Percentiles rank a stretch among this genome's conserved stretches.
These are phyloP conservation scores for Omphalotus guepiniiformis DNA, from an alignment of 768 basidiomycete species.

Conservation along the genomic window DNA sequence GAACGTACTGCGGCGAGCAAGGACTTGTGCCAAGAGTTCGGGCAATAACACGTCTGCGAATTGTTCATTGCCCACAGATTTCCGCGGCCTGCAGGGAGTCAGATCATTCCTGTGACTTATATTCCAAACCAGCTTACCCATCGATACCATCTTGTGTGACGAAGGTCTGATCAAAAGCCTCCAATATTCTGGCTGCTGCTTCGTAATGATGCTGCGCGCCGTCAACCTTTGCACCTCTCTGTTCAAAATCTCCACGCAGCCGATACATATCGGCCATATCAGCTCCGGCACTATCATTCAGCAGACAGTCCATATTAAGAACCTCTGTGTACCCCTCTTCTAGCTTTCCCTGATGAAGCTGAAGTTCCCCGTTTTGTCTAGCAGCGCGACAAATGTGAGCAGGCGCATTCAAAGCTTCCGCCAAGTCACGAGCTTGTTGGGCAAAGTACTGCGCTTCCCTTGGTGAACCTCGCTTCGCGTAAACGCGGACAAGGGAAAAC, in stretches of 20 bases:
- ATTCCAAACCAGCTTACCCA: constrained; percentile 31
- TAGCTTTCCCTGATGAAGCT: constrained; percentile 57
- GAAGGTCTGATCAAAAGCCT: constrained; percentile 56
- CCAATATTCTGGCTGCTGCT: constrained; percentile 53
- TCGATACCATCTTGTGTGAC: constrained; percentile 43
- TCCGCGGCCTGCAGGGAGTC: constrained; percentile 34
- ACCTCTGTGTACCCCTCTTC: constrained; percentile 56
- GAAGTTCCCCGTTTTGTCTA: constrained; percentile 64
- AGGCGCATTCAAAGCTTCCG: constrained; percentile 62
- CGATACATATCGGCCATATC: constrained; percentile 58
- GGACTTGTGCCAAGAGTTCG: constrained; percentile 52
- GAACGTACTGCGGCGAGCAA: constrained; percentile 65
- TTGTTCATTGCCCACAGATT: constrained; percentile 34
- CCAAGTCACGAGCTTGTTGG: constrained; percentile 71
- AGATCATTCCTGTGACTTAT: too few relatives aligned
- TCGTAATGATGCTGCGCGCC: constrained; percentile 49
- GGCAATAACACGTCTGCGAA: constrained; percentile 53
- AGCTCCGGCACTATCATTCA: constrained; percentile 38
- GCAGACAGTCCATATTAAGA: constrained; percentile 30
- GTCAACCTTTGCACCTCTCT: constrained; percentile 32
- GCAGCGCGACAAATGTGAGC: constrained; percentile 62
- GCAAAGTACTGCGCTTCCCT: constrained; percentile 85
- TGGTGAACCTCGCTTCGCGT: constrained; percentile 72
- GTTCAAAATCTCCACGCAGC: constrained; percentile 51
- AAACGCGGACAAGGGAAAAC: constrained; percentile 60